Percentiles rank a stretch among this genome's conserved stretches.
Evolutionary conservation across 768 basidiomycete genomes (phyloP).

Genomic region (Crassisporium funariophilum): DNA sequence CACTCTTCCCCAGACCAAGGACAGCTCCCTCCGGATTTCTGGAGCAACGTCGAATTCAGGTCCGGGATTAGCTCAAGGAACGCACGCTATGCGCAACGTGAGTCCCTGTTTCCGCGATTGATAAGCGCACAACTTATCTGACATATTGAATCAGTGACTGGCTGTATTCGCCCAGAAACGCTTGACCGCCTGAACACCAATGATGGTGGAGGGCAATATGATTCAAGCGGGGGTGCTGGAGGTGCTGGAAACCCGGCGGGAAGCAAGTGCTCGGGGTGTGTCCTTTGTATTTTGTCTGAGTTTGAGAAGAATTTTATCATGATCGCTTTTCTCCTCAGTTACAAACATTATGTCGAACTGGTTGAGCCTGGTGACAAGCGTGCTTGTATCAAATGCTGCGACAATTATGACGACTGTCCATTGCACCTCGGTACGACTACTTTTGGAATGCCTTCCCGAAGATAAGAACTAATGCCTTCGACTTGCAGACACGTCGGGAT

Average conservation of each 20-base stretch:
- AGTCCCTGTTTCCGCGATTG: conserved; percentile 15
- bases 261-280: conserved; percentile 49
- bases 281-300: no score
- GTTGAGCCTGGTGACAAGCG: conserved; percentile 51
- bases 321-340: conserved; percentile 29
- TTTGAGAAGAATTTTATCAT: no score
- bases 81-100: conserved; percentile 46
- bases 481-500: no score
- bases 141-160: conserved; percentile 57
- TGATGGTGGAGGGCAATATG: conserved; percentile 55
- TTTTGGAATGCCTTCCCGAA: no score
- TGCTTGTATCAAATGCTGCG: conserved; percentile 61
- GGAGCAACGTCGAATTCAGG: conserved; percentile 52
- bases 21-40: conserved; percentile 47
- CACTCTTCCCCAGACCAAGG: conserved; percentile 47
- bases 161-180: conserved; percentile 48
- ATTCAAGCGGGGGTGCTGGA: no score
- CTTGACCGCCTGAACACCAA: conserved; percentile 45
- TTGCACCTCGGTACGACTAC: conserved; percentile 44
- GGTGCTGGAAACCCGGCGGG: conserved; percentile 52
- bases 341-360: conserved; percentile 61
- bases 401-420: conserved; percentile 54
- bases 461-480: no score
- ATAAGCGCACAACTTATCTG: no score
- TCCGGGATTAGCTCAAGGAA: conserved; percentile 44